Evolutionary conservation across 192 early-diverging fungal species (phyloP), one percentile per base, ranked within the genome.

Genomic region (Spizellomyces sp.): DNA sequence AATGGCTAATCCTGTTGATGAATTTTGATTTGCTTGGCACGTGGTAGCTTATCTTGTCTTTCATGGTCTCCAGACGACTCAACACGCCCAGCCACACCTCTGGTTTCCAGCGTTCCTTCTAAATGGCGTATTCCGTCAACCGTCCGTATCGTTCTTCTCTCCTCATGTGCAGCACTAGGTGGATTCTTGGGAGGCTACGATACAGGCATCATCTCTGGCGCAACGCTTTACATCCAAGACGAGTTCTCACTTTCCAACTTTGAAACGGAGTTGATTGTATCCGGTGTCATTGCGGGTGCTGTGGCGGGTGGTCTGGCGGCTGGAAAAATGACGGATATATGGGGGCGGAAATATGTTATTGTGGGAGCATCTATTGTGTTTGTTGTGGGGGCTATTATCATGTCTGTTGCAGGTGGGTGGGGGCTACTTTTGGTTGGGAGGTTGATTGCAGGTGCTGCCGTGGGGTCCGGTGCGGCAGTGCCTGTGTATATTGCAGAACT

Each of bases 401-500:
- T 65, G 64, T 4, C 64, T 10, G 17, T 47, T 5, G 64, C 64
- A 15, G 12, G 44, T 14, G 48, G 17, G 6, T 65, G 47, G 45
- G 12, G 15, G 17, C 48, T 14, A 12, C 14, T 65, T 3, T 46
- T 65, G 17, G 5, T 47, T 19, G 64, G 64, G 6, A 41, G 64
- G 12, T n/a, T 48, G 17, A 27, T 65, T 4, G 64, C 64, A 14
- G 64, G 64, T 41, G 47, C 64, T 50, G 64, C 64, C 5, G 47
- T 65, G 15, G 64, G 64, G 15, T 27, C 17, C 42, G 64, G 64
- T 15, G 15, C 64, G 4, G 83, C 93, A 27, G 87, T 89, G 10
- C 91, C 93, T 5, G 89, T 84, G 56, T 94, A 92, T 74, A 79
- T 93, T 45, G 81, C 89, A 61, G 93, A 94, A 58, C 77, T 87